Percentiles rank a stretch among this genome's conserved stretches.
These are phyloP conservation scores for Lactarius sp. DNA, from an alignment of 768 basidiomycete genomes.

Conservation along the genomic window DNA sequence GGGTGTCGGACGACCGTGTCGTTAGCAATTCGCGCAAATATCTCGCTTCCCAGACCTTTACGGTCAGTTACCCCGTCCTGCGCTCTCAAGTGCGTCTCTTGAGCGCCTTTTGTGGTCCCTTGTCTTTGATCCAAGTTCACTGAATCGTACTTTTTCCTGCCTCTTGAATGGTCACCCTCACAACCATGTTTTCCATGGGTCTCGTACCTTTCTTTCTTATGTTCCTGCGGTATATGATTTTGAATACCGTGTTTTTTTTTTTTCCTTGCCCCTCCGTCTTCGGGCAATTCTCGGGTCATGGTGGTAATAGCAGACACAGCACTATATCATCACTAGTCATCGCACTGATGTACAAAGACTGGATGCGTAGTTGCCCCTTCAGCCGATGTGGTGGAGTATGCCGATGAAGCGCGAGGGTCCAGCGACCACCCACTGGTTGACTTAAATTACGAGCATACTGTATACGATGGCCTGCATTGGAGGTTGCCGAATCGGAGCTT, in stretches of 20 bases:
- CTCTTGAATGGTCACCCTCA: constrained; percentile 86
- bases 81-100: constrained; percentile 61
- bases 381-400: too few relatives aligned
- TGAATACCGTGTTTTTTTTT: constrained; percentile 84
- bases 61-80: constrained; percentile 85
- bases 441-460: too few relatives aligned
- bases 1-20: constrained; percentile 98
- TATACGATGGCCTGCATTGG: too few relatives aligned
- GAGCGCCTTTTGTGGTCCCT: constrained; percentile 84
- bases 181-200: constrained; percentile 99
- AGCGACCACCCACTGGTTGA: too few relatives aligned
- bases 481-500: too few relatives aligned
- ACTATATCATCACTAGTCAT: too few relatives aligned
- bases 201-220: constrained; percentile 96
- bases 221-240: constrained; percentile 99
- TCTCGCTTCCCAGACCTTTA: constrained; percentile 97
- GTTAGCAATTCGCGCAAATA: constrained; percentile 95
- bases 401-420: too few relatives aligned
- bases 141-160: constrained; percentile 98
- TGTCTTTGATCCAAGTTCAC: constrained; percentile 91
- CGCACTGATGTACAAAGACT: too few relatives aligned
- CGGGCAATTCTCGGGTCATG: too few relatives aligned
- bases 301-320: too few relatives aligned
- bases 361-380: too few relatives aligned
- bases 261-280: too few relatives aligned